Conservation (phyloP, 768 basidiomycete species). For the Hericium erinaceus region DNA sequence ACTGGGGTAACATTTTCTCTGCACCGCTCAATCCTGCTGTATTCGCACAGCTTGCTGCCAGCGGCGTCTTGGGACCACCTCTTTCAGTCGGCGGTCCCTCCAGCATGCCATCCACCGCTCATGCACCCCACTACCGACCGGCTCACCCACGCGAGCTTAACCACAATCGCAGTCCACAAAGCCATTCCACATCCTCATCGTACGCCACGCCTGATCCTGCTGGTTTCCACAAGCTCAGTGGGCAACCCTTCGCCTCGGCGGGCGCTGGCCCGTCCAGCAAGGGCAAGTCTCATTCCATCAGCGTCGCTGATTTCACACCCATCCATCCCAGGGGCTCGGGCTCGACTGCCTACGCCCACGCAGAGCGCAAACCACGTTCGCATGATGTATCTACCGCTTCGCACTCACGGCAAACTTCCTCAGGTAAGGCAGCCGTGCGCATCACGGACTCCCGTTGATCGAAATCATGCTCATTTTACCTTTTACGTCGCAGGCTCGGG, state of each 20-base stretch:
- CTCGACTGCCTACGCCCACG: neutral
- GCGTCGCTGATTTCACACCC: conserved; percentile 5
- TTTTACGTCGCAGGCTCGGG: conserved; percentile 6
- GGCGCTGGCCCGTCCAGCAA: conserved; percentile 15
- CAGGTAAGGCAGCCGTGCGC: neutral
- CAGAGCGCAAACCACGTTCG: neutral
- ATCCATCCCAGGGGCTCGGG: neutral
- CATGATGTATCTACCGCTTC: neutral
- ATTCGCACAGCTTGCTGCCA: conserved; percentile 53
- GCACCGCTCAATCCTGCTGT: conserved; percentile 49
- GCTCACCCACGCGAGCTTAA: neutral
- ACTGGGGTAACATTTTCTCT: conserved; percentile 55
- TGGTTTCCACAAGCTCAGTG: neutral
- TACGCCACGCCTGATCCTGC: neutral
- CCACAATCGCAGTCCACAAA: neutral
- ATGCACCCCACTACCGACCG: conserved; percentile 12
- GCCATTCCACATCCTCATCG: neutral
- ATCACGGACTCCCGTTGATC: neutral
- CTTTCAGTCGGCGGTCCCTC: conserved; percentile 24
- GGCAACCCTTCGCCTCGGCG: neutral
- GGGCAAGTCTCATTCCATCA: conserved; percentile 16
- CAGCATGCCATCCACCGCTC: conserved; percentile 30
- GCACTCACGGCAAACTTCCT: neutral
- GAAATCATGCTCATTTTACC: neutral
- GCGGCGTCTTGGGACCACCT: conserved; percentile 41